Evolutionary conservation across 2,329 filamentous ascomycete genomes (phyloP), one percentile per base, ranked within the genome.

Genomic region (Venturia pyrina): DNA sequence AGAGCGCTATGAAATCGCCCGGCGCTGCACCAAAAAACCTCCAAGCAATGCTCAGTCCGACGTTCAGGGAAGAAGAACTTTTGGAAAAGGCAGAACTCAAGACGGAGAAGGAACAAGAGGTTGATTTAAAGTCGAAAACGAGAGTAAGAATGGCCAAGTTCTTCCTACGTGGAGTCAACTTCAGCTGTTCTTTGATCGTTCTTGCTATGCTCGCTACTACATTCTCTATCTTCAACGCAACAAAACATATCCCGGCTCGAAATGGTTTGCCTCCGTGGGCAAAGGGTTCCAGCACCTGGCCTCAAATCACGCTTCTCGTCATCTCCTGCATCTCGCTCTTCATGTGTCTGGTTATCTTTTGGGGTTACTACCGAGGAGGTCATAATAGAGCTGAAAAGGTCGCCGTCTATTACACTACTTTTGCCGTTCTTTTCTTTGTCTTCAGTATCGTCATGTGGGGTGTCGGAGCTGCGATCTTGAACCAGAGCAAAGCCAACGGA

Each of bases 121-220:
- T 87, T 72, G 93, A 98, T 76, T 73, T 97, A 76, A 96, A 90
- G 88, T 86, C 96, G 76, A 98, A 97, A 80, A 88, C 88, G 44
- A 87, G 91, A 70, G 93, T 98, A 43, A 87, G 95, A 60, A 83
- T 98, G 77, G 95, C 93, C 71, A 99, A 99, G 81, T 88, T 98
- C 72, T 86, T 96, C 68, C 87, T 99, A n/a, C 89, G 95, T 70
- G 89, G 91, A 66, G 90, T 98, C 79, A 97, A 93, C 83, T 98
- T 99, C 78, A 92, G 91, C 77, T 99, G 95, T 82, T 93, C 90
- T 76, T 83, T 98, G 68, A 97, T 99, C 75, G 91, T 99, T 70
- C 84, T 99, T 66, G 83, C 92, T 68, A 93, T 99, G 85, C 81
- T 99, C 65, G 87, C 89, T 17, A 85, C 91, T n/a, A 91, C 91